Evolutionary conservation across 148 eudicot species (phyloP).

Genomic region (Bassia scoparia): DNA sequence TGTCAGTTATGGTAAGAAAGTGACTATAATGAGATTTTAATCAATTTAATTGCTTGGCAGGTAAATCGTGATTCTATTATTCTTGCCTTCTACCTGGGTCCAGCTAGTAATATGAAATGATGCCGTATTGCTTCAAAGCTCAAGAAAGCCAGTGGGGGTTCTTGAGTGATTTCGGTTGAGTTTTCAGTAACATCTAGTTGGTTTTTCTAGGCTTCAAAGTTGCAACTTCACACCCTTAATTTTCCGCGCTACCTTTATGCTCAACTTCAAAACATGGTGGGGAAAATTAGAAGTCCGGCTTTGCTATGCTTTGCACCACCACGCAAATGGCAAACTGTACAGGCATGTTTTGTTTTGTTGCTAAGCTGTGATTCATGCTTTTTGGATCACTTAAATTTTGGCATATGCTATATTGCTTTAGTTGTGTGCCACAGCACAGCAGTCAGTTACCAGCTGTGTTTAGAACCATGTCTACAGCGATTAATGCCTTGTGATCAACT

Average conservation of each 20-base stretch:
- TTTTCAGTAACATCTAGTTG: not conserved
- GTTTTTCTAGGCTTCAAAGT: slow-evolving; percentile 20
- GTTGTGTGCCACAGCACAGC: slow-evolving; percentile 4
- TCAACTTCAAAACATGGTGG: not conserved
- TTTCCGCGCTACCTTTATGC: not conserved
- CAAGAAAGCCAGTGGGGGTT: slow-evolving; percentile 14
- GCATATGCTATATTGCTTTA: slow-evolving; percentile 4
- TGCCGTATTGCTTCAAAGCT: slow-evolving; percentile 19
- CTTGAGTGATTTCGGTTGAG: slow-evolving; percentile 12
- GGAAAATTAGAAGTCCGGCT: not conserved
- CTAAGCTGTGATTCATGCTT: not conserved
- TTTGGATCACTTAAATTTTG: not conserved
- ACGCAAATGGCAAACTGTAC: not conserved
- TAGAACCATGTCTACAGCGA: not conserved
- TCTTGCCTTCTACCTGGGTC: slow-evolving; percentile 36
- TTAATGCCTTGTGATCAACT: not conserved
- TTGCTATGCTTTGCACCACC: not conserved
- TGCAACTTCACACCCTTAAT: not conserved
- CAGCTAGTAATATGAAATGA: slow-evolving; percentile 18
- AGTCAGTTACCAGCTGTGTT: not conserved
- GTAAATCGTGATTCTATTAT: slow-evolving; percentile 51
- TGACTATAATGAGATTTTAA: slow-evolving; percentile 11
- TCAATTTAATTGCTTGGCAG: slow-evolving; percentile 37
- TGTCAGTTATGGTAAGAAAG: not conserved
- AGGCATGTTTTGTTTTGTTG: not conserved